phyloP scores from a whole-genome alignment of 768 basidiomycete species.

The Calocybe gangraenosa region DNA sequence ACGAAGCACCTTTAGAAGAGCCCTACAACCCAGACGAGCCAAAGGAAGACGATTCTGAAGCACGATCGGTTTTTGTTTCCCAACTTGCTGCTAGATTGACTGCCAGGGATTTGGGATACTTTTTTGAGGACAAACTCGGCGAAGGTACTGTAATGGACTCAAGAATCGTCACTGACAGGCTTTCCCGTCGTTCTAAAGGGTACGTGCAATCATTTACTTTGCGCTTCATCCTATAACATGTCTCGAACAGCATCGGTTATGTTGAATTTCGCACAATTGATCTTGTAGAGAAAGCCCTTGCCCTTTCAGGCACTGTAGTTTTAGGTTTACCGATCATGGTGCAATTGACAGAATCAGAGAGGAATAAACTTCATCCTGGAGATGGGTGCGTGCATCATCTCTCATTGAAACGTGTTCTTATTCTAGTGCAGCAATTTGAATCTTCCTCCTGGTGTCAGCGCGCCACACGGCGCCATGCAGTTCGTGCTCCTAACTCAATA shows the following conservation, averaged over 20 bases:
- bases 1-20: conserved; percentile 64
- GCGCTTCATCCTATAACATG: conserved; percentile 3
- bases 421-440: conserved; percentile 58
- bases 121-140: conserved; percentile 96
- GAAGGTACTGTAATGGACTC: conserved; percentile 94
- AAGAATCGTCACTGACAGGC: conserved; percentile 90
- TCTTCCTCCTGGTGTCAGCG: conserved; percentile 79
- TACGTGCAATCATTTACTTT: conserved; percentile 30
- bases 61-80: conserved; percentile 97
- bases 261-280: conserved; percentile 94
- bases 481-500: conserved; percentile 31
- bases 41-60: conserved; percentile 95
- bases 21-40: conserved; percentile 82
- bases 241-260: conserved; percentile 79
- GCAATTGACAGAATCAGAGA: conserved; percentile 94
- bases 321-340: conserved; percentile 98
- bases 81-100: conserved; percentile 97
- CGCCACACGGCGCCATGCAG: conserved; percentile 83
- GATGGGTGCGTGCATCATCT: conserved; percentile 56
- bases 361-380: conserved; percentile 84
- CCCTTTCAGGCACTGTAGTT: conserved; percentile 89
- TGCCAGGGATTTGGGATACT: conserved; percentile 95
- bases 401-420: conserved; percentile 9
- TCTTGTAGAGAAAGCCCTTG: conserved; percentile 85
- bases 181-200: conserved; percentile 98